Conservation (phyloP, 2,329 filamentous ascomycete genomes). For the Byssothecium circinans region DNA sequence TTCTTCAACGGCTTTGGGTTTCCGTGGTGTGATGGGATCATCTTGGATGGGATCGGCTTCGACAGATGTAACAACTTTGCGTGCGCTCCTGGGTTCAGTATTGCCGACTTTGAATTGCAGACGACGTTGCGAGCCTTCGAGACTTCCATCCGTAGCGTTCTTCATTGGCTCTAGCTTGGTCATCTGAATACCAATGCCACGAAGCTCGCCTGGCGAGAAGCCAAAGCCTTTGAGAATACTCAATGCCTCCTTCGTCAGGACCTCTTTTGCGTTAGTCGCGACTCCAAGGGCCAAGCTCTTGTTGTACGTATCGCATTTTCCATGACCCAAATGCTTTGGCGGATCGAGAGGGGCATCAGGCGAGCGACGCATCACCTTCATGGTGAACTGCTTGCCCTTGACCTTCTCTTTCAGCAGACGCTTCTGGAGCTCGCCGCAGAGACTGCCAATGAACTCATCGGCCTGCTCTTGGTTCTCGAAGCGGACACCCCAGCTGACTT, state of each 20-base stretch:
- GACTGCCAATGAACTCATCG: conserved; percentile 83
- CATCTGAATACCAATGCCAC: conserved; percentile 90
- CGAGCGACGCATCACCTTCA: conserved; percentile 92
- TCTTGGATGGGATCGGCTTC: conserved; percentile 51
- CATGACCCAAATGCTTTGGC: conserved; percentile 90
- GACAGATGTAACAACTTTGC: conserved; percentile 17
- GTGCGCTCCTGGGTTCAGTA: conserved; percentile 15
- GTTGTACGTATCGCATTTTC: conserved; percentile 92
- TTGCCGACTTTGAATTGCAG: conserved; percentile 69
- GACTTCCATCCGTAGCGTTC: conserved; percentile 50
- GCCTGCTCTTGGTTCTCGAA: conserved; percentile 92
- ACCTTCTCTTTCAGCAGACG: conserved; percentile 81
- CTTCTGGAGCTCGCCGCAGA: conserved; percentile 82
- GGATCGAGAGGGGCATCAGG: conserved; percentile 87
- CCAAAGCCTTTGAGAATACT: conserved; percentile 78
- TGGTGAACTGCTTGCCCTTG: conserved; percentile 82
- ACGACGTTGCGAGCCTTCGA: conserved; percentile 76
- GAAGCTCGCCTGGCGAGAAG: conserved; percentile 88
- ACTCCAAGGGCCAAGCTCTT: conserved; percentile 83
- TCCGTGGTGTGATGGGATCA: conserved; percentile 46
- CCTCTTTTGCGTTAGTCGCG: conserved; percentile 72
- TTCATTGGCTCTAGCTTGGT: conserved; percentile 86
- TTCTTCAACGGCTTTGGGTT: conserved; percentile 24
- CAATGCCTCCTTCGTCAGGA: conserved; percentile 80
- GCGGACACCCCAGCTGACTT: conserved; percentile 97